These are phyloP conservation scores for Aspergillus fumigatus DNA, from an alignment of 2,329 filamentous ascomycete genomes.

Conservation along the genomic window DNA sequence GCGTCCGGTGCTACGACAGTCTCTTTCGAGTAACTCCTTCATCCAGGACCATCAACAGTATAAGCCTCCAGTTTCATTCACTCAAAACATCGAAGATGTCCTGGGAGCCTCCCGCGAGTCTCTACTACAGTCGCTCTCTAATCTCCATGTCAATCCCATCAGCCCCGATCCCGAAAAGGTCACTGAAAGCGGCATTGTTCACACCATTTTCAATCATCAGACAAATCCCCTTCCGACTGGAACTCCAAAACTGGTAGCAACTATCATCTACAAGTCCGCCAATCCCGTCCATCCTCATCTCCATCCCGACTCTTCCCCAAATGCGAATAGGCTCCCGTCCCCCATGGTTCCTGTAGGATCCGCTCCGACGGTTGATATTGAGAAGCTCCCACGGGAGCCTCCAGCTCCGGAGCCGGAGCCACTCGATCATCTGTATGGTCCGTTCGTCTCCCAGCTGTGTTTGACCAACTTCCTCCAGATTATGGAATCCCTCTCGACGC, in stretches of 20 bases:
- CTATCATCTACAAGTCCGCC: constrained; percentile 46
- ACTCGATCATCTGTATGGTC: constrained; percentile 52
- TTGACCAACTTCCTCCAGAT: constrained; percentile 53
- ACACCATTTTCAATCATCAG: constrained; percentile 44
- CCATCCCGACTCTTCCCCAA: constrained; percentile 45
- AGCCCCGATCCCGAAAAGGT: constrained; percentile 37
- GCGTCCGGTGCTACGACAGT: constrained; percentile 42
- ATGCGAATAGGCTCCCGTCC: constrained; percentile 35
- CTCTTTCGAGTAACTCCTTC: constrained; percentile 40
- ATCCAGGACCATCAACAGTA: constrained; percentile 48
- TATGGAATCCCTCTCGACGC: constrained; percentile 46
- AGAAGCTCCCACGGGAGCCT: constrained; percentile 52
- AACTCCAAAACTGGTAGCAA: constrained; percentile 43
- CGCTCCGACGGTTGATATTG: constrained; percentile 48
- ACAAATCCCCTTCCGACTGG: constrained; percentile 36
- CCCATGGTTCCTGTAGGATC: constrained; percentile 43
- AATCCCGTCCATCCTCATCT: constrained; percentile 42
- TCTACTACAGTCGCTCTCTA: constrained; percentile 19
- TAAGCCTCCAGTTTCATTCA: constrained; percentile 34
- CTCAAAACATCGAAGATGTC: constrained; percentile 34
- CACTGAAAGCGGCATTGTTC: constrained; percentile 43
- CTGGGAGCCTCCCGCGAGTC: constrained; percentile 27
- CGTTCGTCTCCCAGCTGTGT: constrained; percentile 52
- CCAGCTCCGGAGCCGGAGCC: constrained; percentile 51
- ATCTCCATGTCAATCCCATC: constrained; percentile 32